phyloP scores from a whole-genome alignment of 2,329 filamentous ascomycete genomes.

The Eurotiales sp. region DNA sequence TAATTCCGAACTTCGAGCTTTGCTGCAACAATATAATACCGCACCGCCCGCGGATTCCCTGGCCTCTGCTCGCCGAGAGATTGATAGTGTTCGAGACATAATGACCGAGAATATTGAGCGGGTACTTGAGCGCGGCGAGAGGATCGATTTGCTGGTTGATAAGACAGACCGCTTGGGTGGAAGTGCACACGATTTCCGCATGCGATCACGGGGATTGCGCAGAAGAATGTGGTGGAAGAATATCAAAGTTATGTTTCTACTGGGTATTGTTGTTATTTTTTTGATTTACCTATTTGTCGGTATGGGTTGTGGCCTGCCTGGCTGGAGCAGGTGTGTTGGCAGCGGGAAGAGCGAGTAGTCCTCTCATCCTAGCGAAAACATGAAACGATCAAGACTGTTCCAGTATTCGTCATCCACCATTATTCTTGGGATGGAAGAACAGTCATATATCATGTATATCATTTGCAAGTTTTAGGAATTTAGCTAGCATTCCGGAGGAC shows the following conservation, averaged over 20 bases:
- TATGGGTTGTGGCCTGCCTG: slow-evolving; percentile 68
- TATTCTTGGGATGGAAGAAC: background rate
- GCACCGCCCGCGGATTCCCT: slow-evolving; percentile 78
- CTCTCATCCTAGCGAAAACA: background rate
- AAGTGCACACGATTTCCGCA: slow-evolving; percentile 83
- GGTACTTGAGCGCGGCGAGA: slow-evolving; percentile 82
- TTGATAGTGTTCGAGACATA: slow-evolving; percentile 86
- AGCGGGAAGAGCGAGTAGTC: slow-evolving; percentile 6
- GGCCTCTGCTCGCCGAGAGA: slow-evolving; percentile 77
- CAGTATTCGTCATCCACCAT: background rate
- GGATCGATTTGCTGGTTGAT: slow-evolving; percentile 89
- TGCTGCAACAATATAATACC: slow-evolving; percentile 83
- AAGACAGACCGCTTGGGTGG: slow-evolving; percentile 92
- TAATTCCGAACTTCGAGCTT: slow-evolving; percentile 69
- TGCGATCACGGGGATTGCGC: slow-evolving; percentile 79
- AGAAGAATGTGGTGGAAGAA: slow-evolving; percentile 99
- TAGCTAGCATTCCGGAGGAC: background rate
- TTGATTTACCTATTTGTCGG: slow-evolving; percentile 68
- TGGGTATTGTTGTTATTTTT: slow-evolving; percentile 67
- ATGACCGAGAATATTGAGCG: slow-evolving; percentile 96
- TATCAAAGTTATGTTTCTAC: slow-evolving; percentile 82
- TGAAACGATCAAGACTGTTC: background rate
- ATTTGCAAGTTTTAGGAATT: background rate
- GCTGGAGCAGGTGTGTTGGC: slow-evolving; percentile 43
- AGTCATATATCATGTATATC: background rate